A percentile compares a stretch with the other conserved stretches of the same genome.
phyloP scores from a whole-genome alignment of 1,284 basidiomycete genomes.

The Phylloboletellus chloephorus region DNA sequence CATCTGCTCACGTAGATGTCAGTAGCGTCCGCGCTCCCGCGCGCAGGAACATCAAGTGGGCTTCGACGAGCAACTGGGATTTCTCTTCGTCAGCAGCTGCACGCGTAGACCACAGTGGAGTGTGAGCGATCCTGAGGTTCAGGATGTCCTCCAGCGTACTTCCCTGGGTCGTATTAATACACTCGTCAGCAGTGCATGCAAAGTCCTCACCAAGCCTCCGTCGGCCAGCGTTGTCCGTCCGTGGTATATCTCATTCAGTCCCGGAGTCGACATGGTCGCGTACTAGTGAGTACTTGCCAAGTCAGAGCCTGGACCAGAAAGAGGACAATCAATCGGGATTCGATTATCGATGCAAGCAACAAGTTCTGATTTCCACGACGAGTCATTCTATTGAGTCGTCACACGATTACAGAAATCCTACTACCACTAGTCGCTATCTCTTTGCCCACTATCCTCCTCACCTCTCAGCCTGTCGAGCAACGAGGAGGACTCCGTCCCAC shows the following conservation, averaged over 20 bases:
- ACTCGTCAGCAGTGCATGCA: not conserved
- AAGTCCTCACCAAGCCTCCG: slow-evolving; percentile 48
- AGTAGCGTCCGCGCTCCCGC: slow-evolving; percentile 58
- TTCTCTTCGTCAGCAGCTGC: slow-evolving; percentile 42
- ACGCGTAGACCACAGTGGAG: slow-evolving; percentile 65
- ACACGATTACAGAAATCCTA: slow-evolving; percentile 17
- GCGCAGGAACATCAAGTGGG: slow-evolving; percentile 56
- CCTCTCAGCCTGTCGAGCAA: slow-evolving; percentile 42
- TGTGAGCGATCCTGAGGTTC: slow-evolving; percentile 46
- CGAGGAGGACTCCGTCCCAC: slow-evolving; percentile 29
- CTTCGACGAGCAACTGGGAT: slow-evolving; percentile 47
- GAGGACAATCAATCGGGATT: too few species aligned
- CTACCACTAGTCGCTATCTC: slow-evolving; percentile 18
- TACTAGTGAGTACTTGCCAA: too few species aligned
- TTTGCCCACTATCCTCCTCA: slow-evolving; percentile 14
- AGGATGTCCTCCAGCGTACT: slow-evolving; percentile 61
- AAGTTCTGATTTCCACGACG: not conserved
- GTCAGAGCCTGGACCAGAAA: not conserved
- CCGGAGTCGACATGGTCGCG: slow-evolving; percentile 2
- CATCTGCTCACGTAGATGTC: slow-evolving; percentile 52
- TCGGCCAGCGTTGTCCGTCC: slow-evolving; percentile 43
- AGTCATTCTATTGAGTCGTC: slow-evolving; percentile 9
- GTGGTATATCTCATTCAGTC: slow-evolving; percentile 15
- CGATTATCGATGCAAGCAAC: too few species aligned
- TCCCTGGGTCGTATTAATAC: slow-evolving; percentile 40